A percentile compares a stretch with the other conserved stretches of the same genome.
Evolutionary conservation across 371 early-diverging fungal genomes (phyloP).

Genomic region (Batrachochytrium dendrobatidis): DNA sequence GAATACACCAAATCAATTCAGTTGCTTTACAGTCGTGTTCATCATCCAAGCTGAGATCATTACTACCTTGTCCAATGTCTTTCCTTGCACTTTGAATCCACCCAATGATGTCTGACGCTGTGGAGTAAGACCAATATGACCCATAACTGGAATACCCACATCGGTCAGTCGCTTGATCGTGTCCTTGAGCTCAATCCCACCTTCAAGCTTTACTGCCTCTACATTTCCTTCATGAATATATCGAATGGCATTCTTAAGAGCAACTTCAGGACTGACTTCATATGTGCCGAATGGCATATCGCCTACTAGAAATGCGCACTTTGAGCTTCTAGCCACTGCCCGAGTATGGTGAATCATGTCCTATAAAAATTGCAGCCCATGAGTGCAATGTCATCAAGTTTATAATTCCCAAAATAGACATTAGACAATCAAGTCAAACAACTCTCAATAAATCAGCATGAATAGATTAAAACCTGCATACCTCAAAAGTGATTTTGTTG

Average conservation of each 20-base stretch:
- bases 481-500: conserved; percentile 78
- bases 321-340: conserved; percentile 78
- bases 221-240: conserved; percentile 77
- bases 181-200: conserved; percentile 73
- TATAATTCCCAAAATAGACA: not conserved
- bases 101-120: conserved; percentile 81
- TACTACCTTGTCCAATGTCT: conserved; percentile 53
- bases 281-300: conserved; percentile 94
- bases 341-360: conserved; percentile 93
- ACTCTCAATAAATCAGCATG: too few relatives aligned
- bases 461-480: conserved; percentile 22
- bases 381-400: not conserved
- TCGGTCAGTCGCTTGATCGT: conserved; percentile 64
- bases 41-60: too few relatives aligned
- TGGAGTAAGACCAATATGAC: conserved; percentile 91
- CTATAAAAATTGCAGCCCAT: conserved; percentile 23
- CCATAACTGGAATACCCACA: conserved; percentile 87
- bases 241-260: conserved; percentile 67
- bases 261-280: conserved; percentile 64
- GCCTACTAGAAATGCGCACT: conserved; percentile 67
- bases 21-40: too few relatives aligned
- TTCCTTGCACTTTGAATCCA: conserved; percentile 90
- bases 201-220: conserved; percentile 96
- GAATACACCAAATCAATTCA: too few relatives aligned
- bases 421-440: not conserved